These are phyloP conservation scores for Cladorrhinum sp. DNA, from an alignment of 2,329 filamentous ascomycete genomes.

Conservation along the genomic window DNA sequence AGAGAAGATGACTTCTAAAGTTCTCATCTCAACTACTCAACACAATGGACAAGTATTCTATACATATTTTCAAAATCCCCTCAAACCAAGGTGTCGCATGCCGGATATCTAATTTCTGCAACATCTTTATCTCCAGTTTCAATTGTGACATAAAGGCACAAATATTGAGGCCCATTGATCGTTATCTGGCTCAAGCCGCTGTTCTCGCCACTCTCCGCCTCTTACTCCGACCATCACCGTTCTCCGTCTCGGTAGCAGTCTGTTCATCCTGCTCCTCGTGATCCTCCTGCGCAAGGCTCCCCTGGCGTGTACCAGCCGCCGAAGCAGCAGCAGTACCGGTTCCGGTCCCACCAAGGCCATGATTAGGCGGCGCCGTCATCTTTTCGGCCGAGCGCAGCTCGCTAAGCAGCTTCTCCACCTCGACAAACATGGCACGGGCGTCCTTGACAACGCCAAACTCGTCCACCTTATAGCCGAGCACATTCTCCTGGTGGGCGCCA, in stretches of 20 bases:
- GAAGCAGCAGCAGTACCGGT: constrained; percentile 3
- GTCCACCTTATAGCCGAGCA: constrained; percentile 63
- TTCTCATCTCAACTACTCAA: too few species aligned
- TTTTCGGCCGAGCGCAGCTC: constrained; percentile 74
- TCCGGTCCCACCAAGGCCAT: constrained; percentile 2
- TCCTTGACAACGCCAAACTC: constrained; percentile 87
- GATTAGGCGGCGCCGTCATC: constrained; percentile 37
- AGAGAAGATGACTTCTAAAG: too few species aligned
- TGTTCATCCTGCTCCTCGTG: constrained; percentile 14
- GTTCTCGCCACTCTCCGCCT: neutral
- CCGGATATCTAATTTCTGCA: too few species aligned
- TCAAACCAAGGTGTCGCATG: too few species aligned
- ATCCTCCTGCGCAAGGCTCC: constrained; percentile 16
- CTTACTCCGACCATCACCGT: neutral
- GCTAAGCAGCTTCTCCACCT: constrained; percentile 75
- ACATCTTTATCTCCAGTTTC: neutral
- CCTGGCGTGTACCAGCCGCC: constrained; percentile 15
- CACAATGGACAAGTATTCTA: too few species aligned
- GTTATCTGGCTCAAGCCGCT: neutral
- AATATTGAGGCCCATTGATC: too few species aligned
- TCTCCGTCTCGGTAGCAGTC: constrained; percentile 13
- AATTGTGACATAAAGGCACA: neutral
- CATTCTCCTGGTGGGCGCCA: constrained; percentile 30
- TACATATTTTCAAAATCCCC: too few species aligned
- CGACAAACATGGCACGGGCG: constrained; percentile 83